Percentiles rank a stretch among this genome's conserved stretches.
Conservation (phyloP, 1,139 yeast species). For the Groenewaldozyma sp. region DNA sequence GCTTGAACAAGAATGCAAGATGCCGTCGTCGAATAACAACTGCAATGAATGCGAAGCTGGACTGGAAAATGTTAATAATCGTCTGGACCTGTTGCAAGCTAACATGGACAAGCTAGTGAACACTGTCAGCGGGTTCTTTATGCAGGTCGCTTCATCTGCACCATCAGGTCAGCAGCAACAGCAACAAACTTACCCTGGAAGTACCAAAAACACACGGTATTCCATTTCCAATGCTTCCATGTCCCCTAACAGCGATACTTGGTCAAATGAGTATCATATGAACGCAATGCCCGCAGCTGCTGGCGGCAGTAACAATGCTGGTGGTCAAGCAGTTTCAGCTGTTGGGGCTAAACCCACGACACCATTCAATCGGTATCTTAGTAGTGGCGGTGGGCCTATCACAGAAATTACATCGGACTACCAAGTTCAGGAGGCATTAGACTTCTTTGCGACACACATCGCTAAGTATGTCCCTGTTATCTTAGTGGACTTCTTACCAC, state of each 20-base stretch:
- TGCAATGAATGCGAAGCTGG: conserved; percentile 14
- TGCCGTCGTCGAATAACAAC: conserved; percentile 15
- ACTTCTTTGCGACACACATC: conserved; percentile 13
- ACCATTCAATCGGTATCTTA: no score
- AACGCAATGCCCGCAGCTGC: no score
- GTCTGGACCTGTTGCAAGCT: conserved; percentile 3
- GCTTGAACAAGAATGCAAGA: conserved; percentile 15
- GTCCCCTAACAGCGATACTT: not conserved
- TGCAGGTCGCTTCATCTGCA: no score
- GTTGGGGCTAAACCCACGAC: no score
- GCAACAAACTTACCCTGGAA: not conserved
- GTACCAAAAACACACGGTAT: not conserved
- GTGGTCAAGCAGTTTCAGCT: not conserved
- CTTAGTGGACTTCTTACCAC: conserved; percentile 18
- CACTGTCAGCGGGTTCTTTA: not conserved
- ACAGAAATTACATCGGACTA: conserved; percentile 7
- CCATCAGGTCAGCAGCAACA: no score
- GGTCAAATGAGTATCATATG: no score
- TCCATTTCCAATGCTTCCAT: not conserved
- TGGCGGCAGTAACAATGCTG: not conserved
- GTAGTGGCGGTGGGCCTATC: not conserved
- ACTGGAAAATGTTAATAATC: conserved; percentile 7
- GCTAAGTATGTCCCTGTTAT: conserved; percentile 20
- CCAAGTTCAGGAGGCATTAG: conserved; percentile 16
- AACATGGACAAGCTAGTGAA: not conserved